Evolutionary conservation across 2,329 filamentous ascomycete species (phyloP).

Genomic region (Claviceps digitariae): DNA sequence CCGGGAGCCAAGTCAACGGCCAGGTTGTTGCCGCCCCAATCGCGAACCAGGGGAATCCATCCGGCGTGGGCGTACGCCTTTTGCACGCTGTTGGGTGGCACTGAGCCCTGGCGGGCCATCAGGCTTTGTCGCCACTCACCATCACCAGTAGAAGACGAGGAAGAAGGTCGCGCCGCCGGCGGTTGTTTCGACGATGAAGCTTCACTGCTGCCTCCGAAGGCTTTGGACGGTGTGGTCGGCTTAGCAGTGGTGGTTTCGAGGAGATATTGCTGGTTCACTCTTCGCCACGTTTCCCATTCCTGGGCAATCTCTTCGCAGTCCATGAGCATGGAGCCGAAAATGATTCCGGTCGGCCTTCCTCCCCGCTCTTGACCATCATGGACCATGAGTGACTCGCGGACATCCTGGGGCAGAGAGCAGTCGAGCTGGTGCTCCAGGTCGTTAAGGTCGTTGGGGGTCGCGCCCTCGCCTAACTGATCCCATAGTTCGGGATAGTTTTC

Average conservation of each 20-base stretch:
- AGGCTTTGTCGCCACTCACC: slow-evolving; percentile 73
- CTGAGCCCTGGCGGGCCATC: slow-evolving; percentile 69
- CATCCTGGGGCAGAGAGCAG: slow-evolving; percentile 82
- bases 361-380: slow-evolving; percentile 98
- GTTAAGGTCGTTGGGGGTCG: slow-evolving; percentile 88
- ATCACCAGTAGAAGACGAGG: slow-evolving; percentile 33
- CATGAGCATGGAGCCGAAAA: slow-evolving; percentile 89
- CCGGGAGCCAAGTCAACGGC: slow-evolving; percentile 87
- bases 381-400: slow-evolving; percentile 77
- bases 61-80: slow-evolving; percentile 86
- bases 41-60: slow-evolving; percentile 91
- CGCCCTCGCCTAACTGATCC: slow-evolving; percentile 86
- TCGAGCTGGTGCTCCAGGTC: slow-evolving; percentile 94
- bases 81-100: slow-evolving; percentile 75
- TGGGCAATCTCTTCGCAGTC: slow-evolving; percentile 98
- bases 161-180: slow-evolving; percentile 17
- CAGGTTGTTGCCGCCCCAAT: slow-evolving; percentile 98
- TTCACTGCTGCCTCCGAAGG: slow-evolving; percentile 50
- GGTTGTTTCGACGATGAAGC: slow-evolving; percentile 53
- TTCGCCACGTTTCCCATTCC: slow-evolving; percentile 94
- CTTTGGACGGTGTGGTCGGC: slow-evolving; percentile 55
- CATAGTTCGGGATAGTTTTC: slow-evolving; percentile 90
- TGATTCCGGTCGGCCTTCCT: slow-evolving; percentile 77
- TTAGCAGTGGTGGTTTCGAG: slow-evolving; percentile 42
- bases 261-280: slow-evolving; percentile 82